phyloP scores from a whole-genome alignment of 805 yeast genomes.

The Metschnikowia similis region DNA sequence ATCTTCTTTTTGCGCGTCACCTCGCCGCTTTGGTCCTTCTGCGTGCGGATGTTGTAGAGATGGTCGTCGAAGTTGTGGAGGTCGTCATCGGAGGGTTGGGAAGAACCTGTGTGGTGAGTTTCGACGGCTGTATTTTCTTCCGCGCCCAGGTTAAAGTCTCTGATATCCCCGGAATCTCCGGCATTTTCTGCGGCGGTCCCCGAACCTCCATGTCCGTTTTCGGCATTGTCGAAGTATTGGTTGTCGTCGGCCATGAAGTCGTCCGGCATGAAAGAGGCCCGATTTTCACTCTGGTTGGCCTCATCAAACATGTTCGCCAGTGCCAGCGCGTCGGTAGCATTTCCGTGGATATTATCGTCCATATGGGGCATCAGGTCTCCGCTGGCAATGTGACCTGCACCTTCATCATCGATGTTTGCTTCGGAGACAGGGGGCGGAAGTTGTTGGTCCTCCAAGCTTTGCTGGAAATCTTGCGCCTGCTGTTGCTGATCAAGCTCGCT shows the following conservation, averaged over 20 bases:
- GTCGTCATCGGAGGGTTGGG: background rate
- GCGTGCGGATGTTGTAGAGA: slow-evolving; percentile 15
- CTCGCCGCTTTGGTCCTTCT: slow-evolving; percentile 12
- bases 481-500: slow-evolving; percentile 10
- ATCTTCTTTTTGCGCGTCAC: slow-evolving; percentile 19
- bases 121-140: no score
- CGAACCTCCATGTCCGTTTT: background rate
- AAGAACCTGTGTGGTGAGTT: no score
- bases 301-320: background rate
- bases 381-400: slow-evolving; percentile 9
- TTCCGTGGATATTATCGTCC: slow-evolving; percentile 2
- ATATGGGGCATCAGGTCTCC: slow-evolving; percentile 6
- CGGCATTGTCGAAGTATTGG: background rate
- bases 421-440: slow-evolving; percentile 14
- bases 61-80: slow-evolving; percentile 11
- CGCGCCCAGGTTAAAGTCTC: no score
- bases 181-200: no score
- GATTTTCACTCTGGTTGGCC: background rate
- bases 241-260: background rate
- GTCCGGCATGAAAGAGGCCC: background rate
- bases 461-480: slow-evolving; percentile 12
- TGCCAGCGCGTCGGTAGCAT: background rate
- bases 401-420: slow-evolving; percentile 13
- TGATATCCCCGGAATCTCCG: no score
- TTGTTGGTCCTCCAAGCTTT: slow-evolving; percentile 12